Percentiles rank a stretch among this genome's conserved stretches.
These are phyloP conservation scores for Tuber melanosporum DNA, from an alignment of 495 filamentous ascomycete genomes.

Conservation along the genomic window DNA sequence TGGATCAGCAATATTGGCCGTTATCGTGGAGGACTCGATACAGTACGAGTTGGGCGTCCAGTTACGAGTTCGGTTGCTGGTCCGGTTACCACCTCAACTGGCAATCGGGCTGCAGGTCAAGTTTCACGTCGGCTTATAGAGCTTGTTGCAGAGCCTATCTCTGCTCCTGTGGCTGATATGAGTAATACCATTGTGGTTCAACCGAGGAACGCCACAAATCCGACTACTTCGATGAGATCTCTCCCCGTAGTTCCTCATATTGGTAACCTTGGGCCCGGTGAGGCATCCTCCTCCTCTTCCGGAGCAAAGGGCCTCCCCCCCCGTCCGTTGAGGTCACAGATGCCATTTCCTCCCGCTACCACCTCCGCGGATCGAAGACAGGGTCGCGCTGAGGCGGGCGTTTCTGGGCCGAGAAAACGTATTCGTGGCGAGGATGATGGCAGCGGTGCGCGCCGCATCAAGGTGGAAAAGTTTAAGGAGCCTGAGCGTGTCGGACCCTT, in stretches of 20 bases:
- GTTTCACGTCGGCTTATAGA: not conserved
- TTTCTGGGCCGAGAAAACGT: not conserved
- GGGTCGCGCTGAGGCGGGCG: not conserved
- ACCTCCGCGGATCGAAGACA: not conserved
- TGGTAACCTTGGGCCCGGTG: not conserved
- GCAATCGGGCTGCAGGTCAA: not conserved
- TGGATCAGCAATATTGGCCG: conserved; percentile 43
- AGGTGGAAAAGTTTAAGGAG: not conserved
- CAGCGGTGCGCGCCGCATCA: not conserved
- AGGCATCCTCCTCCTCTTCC: not conserved
- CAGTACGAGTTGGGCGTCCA: not conserved
- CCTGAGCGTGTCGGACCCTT: not conserved
- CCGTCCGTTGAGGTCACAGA: not conserved
- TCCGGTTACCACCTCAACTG: not conserved
- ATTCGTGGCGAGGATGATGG: not conserved
- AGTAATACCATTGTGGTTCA: not conserved
- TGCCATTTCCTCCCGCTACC: not conserved
- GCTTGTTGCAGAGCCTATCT: not conserved
- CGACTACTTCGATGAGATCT: not conserved
- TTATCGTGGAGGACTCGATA: conserved; percentile 22
- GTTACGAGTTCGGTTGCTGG: not conserved
- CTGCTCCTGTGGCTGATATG: not conserved
- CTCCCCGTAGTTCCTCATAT: not conserved
- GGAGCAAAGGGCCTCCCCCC: not conserved
- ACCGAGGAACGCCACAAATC: not conserved